Percentiles rank a stretch among this genome's conserved stretches.
These are phyloP conservation scores for Aphanomyces invadans DNA, from an alignment of 352 stramenopile species.

Conservation along the genomic window DNA sequence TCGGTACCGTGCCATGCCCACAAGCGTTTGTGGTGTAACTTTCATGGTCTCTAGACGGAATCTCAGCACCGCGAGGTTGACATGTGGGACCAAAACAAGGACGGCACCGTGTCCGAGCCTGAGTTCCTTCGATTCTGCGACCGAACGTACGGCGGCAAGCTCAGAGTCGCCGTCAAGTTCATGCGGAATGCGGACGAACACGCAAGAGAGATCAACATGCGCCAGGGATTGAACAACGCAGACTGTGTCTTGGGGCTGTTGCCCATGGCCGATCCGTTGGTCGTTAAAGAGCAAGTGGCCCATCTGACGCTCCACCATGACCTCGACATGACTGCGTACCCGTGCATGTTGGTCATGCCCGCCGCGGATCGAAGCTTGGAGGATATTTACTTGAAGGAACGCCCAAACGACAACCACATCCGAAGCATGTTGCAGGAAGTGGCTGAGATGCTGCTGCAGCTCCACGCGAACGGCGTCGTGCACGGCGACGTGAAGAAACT, in stretches of 20 bases:
- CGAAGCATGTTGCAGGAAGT: slow-evolving; percentile 9
- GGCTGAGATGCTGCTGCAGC: not conserved
- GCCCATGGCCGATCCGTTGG: not conserved
- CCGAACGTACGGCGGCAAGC: not conserved
- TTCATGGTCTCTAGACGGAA: too few species aligned
- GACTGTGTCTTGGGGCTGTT: not conserved
- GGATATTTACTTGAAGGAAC: slow-evolving; percentile 13
- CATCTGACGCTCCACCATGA: not conserved
- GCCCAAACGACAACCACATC: not conserved
- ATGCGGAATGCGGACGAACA: not conserved
- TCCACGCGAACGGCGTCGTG: slow-evolving; percentile 8
- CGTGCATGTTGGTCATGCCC: slow-evolving; percentile 4
- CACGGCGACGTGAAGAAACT: slow-evolving; percentile 28
- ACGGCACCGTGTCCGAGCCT: not conserved
- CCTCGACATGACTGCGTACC: slow-evolving; percentile 1
- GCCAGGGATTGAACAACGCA: not conserved
- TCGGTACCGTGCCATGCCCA: not conserved
- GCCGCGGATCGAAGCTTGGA: not conserved
- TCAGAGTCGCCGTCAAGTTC: slow-evolving; percentile 6
- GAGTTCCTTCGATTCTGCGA: slow-evolving; percentile 9
- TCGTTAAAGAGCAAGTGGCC: not conserved
- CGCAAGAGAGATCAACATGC: not conserved
- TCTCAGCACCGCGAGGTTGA: not conserved
- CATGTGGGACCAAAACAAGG: not conserved
- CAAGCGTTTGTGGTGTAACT: too few species aligned